Conservation (phyloP, 169 alveolate genomes). For the Eimeria sp. region DNA sequence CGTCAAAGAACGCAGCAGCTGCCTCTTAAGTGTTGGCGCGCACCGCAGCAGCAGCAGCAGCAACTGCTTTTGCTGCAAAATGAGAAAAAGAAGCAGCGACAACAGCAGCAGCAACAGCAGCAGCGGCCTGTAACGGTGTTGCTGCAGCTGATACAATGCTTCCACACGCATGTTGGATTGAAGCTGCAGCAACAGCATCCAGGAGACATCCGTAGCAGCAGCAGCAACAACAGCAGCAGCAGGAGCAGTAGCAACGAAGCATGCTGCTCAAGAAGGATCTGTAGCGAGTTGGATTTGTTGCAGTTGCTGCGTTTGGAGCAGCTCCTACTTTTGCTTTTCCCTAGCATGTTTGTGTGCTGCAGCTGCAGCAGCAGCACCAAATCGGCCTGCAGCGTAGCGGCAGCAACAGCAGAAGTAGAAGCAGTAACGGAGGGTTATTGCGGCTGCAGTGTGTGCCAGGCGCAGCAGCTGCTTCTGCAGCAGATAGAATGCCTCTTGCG, state of each 20-base stretch:
- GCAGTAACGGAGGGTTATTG: neutral
- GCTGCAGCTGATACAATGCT: slow-evolving; percentile 45
- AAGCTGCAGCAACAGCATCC: slow-evolving; percentile 27
- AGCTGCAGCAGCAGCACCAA: neutral
- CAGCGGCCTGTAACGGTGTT: slow-evolving; percentile 45
- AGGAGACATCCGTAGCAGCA: neutral
- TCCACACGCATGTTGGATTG: neutral
- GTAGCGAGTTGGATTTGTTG: slow-evolving; percentile 24
- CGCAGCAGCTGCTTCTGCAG: slow-evolving; percentile 51
- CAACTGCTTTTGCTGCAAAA: neutral
- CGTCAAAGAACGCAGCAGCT: neutral
- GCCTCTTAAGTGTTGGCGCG: slow-evolving; percentile 40
- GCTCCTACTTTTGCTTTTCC: slow-evolving; percentile 42
- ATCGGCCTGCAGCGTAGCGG: neutral
- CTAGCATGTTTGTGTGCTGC: neutral
- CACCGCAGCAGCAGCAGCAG: slow-evolving; percentile 47
- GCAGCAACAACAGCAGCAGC: slow-evolving; percentile 56
- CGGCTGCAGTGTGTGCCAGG: slow-evolving; percentile 27
- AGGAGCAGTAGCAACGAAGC: neutral
- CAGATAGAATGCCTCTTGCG: slow-evolving; percentile 22
- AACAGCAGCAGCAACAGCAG: slow-evolving; percentile 54
- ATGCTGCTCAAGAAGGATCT: slow-evolving; percentile 25
- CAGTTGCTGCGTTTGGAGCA: slow-evolving; percentile 51
- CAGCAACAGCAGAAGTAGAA: slow-evolving; percentile 17
- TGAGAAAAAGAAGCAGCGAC: too few relatives aligned